phyloP scores from a whole-genome alignment of 108 stramenopile species.

The Schizochytrium sp. region DNA sequence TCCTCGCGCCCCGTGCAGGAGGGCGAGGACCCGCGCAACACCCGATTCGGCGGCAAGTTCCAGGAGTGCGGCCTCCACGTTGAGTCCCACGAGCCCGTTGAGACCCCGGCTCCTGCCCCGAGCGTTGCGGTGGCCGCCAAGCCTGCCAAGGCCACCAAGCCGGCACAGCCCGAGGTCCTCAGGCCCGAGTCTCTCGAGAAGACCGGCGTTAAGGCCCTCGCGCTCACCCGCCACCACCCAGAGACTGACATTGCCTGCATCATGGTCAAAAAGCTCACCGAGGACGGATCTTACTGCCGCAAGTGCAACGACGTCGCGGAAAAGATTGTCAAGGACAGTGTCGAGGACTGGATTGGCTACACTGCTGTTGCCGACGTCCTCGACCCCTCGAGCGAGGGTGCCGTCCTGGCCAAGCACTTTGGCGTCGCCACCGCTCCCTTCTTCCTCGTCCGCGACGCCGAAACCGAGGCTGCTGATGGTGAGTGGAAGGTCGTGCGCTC shows the following conservation, averaged over 20 bases:
- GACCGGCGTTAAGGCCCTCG: slow-evolving; percentile 6
- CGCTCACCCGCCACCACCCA: not conserved
- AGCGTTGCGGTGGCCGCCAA: not conserved
- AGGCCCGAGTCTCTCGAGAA: not conserved
- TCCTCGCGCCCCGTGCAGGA: slow-evolving; percentile 14
- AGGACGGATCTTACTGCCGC: slow-evolving; percentile 7
- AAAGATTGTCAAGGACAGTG: not conserved
- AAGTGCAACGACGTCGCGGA: slow-evolving; percentile 14
- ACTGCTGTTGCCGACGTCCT: not conserved
- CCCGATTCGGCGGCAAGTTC: slow-evolving; percentile 16
- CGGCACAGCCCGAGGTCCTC: not conserved
- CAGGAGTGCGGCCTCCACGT: slow-evolving; percentile 17
- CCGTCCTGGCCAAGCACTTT: not conserved
- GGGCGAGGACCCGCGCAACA: slow-evolving; percentile 11
- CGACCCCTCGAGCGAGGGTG: not conserved
- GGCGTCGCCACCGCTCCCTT: slow-evolving; percentile 11
- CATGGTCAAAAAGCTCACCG: slow-evolving; percentile 19
- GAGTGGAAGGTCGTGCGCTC: slow-evolving; percentile 16
- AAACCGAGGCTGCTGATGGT: not conserved
- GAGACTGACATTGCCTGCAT: slow-evolving; percentile 5
- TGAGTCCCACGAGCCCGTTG: not conserved
- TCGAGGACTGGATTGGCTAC: not conserved
- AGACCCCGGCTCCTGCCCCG: not conserved
- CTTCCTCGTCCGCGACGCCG: slow-evolving; percentile 3
- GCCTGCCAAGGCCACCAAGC: not conserved